phyloP scores from a whole-genome alignment of 1,284 basidiomycete species.

The Apiotrichum mycotoxinovorans region DNA sequence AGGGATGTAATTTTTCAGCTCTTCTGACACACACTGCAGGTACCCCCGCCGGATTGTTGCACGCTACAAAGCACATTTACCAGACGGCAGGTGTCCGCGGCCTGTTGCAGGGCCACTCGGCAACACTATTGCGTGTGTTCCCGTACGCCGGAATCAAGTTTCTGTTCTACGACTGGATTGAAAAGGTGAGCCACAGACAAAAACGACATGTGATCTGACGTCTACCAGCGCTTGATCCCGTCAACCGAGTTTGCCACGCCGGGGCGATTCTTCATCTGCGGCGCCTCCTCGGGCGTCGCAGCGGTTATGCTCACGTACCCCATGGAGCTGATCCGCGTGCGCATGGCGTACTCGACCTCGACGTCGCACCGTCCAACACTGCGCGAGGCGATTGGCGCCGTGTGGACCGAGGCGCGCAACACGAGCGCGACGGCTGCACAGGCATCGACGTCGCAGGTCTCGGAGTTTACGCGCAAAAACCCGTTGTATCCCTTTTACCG shows the following conservation, averaged over 20 bases:
- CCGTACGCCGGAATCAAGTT: constrained; percentile 98
- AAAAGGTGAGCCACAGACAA: constrained; percentile 60
- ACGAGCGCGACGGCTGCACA: constrained; percentile 7
- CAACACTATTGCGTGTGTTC: constrained; percentile 71
- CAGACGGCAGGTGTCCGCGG: constrained; percentile 67
- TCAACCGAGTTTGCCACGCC: constrained; percentile 75
- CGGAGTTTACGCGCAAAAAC: constrained; percentile 48
- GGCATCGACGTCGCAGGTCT: constrained; percentile 14
- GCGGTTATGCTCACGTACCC: constrained; percentile 93
- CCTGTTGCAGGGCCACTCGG: constrained; percentile 91
- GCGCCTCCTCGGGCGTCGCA: constrained; percentile 70
- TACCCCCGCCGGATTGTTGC: constrained; percentile 60
- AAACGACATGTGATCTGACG: constrained; percentile 29
- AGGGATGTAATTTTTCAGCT: too few relatives aligned
- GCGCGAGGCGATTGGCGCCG: constrained; percentile 59
- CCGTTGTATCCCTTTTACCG: constrained; percentile 67
- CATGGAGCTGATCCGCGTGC: constrained; percentile 88
- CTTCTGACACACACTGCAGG: constrained; percentile 23
- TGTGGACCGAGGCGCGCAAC: constrained; percentile 64
- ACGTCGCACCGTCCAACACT: constrained; percentile 59
- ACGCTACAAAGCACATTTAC: constrained; percentile 79
- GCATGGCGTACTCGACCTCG: constrained; percentile 85
- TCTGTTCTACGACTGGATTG: constrained; percentile 90
- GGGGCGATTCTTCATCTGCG: constrained; percentile 76
- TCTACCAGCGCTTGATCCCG: constrained; percentile 72